Conservation (phyloP, 1,139 yeast species). For the Suhomyces bolitotheri region DNA sequence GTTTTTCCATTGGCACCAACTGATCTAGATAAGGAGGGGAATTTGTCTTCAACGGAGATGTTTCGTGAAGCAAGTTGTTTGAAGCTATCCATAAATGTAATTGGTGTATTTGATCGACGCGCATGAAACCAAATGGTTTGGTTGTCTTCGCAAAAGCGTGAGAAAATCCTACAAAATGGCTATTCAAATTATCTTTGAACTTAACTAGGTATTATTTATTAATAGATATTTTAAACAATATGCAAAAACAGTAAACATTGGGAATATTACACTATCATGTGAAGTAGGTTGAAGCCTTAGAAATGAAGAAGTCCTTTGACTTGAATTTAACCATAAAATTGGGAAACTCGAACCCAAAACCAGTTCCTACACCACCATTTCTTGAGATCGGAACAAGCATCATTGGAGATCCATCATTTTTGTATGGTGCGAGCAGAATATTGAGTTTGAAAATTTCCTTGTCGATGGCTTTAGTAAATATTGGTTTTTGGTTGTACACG, state of each 20-base stretch:
- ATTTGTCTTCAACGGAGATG: conserved; percentile 16
- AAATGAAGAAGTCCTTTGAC: conserved; percentile 14
- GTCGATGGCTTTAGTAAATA: conserved; percentile 19
- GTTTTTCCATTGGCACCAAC: conserved; percentile 25
- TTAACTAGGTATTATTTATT: too few species aligned
- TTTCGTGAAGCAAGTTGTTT: conserved; percentile 24
- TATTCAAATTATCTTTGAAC: too few species aligned
- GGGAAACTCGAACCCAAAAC: conserved; percentile 32
- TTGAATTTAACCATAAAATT: conserved; percentile 32
- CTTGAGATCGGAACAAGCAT: conserved; percentile 35
- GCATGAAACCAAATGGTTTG: too few species aligned
- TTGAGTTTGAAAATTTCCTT: conserved; percentile 20
- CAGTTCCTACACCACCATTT: conserved; percentile 37
- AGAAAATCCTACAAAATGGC: too few species aligned
- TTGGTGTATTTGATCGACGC: too few species aligned
- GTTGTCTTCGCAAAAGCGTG: too few species aligned
- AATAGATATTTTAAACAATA: too few species aligned
- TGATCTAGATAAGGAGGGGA: conserved; percentile 17
- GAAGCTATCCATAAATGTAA: conserved; percentile 26
- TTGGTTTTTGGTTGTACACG: conserved; percentile 23
- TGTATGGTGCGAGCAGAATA: conserved; percentile 17
- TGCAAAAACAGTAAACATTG: too few species aligned
- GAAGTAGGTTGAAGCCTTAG: conserved; percentile 10
- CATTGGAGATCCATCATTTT: conserved; percentile 12
- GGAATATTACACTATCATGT: too few species aligned